Evolutionary conservation across 2,329 filamentous ascomycete species (phyloP).

Genomic region (Diaporthe vexans): DNA sequence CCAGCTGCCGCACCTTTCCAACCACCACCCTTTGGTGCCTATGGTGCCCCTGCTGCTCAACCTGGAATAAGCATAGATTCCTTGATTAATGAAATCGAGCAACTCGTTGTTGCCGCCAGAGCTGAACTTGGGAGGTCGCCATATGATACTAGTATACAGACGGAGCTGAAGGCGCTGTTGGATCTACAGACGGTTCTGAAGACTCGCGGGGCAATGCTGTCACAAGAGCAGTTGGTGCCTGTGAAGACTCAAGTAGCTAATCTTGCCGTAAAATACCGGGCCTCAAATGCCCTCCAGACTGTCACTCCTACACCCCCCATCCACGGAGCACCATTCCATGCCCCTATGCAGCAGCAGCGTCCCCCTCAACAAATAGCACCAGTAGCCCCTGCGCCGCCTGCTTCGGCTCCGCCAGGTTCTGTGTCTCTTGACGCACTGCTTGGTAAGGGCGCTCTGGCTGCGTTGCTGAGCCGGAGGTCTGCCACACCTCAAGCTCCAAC

Average conservation of each 20-base stretch:
- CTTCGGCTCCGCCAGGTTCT: slow-evolving; percentile 49
- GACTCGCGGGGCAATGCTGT: slow-evolving; percentile 75
- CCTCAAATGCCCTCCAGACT: slow-evolving; percentile 55
- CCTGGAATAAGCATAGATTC: slow-evolving; percentile 75
- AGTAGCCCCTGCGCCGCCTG: slow-evolving; percentile 52
- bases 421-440: slow-evolving; percentile 72
- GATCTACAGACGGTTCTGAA: slow-evolving; percentile 87
- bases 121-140: slow-evolving; percentile 82
- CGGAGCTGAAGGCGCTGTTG: slow-evolving; percentile 85
- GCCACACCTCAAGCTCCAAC: slow-evolving; percentile 63
- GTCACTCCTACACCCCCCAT: slow-evolving; percentile 49
- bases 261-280: slow-evolving; percentile 76
- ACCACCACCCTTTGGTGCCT: slow-evolving; percentile 56
- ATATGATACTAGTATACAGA: slow-evolving; percentile 81
- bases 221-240: slow-evolving; percentile 84
- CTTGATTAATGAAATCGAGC: slow-evolving; percentile 86
- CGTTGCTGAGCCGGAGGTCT: slow-evolving; percentile 68
- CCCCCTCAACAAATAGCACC: slow-evolving; percentile 47
- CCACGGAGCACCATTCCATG: slow-evolving; percentile 51
- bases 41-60: slow-evolving; percentile 53
- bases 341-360: slow-evolving; percentile 49
- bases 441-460: slow-evolving; percentile 71
- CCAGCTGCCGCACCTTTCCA: slow-evolving; percentile 57
- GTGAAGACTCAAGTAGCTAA: slow-evolving; percentile 88
- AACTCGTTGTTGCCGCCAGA: slow-evolving; percentile 80